phyloP scores from a whole-genome alignment of 208 protist genomes.

The Phytomonas francai region DNA sequence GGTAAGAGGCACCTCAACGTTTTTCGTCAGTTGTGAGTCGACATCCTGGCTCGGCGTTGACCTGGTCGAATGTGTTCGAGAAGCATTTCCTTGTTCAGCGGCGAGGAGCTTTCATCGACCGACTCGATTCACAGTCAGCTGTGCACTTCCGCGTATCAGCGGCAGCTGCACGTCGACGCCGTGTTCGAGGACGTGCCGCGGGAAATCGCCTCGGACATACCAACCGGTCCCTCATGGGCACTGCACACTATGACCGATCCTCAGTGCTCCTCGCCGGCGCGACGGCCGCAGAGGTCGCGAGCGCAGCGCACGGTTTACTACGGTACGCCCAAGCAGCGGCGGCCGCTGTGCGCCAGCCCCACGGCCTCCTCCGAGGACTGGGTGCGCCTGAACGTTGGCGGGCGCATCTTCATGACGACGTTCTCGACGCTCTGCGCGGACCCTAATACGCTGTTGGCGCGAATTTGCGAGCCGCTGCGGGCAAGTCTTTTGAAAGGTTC shows the following conservation, averaged over 20 bases:
- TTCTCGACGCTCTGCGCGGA: slow-evolving; percentile 60
- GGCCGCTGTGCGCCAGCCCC: slow-evolving; percentile 15
- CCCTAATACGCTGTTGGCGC: slow-evolving; percentile 48
- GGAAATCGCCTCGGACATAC: too few species aligned
- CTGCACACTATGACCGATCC: neutral
- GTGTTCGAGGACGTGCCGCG: too few species aligned
- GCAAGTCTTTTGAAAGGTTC: neutral
- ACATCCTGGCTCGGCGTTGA: neutral
- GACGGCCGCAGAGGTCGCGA: neutral
- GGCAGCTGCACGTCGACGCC: too few species aligned
- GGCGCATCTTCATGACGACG: slow-evolving; percentile 66
- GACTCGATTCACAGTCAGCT: too few species aligned
- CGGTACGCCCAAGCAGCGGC: slow-evolving; percentile 8
- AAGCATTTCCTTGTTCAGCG: too few species aligned
- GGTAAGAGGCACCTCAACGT: too few species aligned
- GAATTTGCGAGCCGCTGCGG: slow-evolving; percentile 17
- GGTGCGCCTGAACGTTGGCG: slow-evolving; percentile 78
- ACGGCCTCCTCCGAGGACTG: slow-evolving; percentile 36
- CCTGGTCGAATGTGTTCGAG: too few species aligned
- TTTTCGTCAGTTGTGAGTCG: too few species aligned
- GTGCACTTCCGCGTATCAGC: too few species aligned
- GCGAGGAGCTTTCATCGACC: too few species aligned
- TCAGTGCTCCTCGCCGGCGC: neutral
- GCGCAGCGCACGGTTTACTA: slow-evolving; percentile 7
- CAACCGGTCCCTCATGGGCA: too few species aligned